Evolutionary conservation across 768 basidiomycete genomes (phyloP).

Genomic region (Phaeotremella skinneri): DNA sequence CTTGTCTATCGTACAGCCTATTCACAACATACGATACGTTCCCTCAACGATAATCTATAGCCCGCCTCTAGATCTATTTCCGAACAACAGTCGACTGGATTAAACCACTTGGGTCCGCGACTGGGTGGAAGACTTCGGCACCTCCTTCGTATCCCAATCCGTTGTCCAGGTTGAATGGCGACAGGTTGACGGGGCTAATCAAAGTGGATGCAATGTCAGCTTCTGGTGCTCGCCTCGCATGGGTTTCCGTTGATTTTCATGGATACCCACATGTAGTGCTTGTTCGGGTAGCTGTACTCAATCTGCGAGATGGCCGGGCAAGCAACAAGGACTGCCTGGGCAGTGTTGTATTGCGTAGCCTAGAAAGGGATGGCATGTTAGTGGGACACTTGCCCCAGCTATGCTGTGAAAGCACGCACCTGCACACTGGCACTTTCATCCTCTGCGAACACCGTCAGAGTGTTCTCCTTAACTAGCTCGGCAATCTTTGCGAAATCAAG

Average conservation of each 20-base stretch:
- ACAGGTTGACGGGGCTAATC: conserved; percentile 48
- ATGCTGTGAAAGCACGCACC: conserved; percentile 55
- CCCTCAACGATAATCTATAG: no score
- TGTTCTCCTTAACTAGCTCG: conserved; percentile 60
- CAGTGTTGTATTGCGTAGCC: conserved; percentile 93
- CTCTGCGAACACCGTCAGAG: conserved; percentile 74
- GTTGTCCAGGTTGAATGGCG: conserved; percentile 53
- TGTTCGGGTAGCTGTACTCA: conserved; percentile 80
- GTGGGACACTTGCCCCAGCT: background rate
- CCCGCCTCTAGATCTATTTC: no score
- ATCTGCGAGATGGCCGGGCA: conserved; percentile 63
- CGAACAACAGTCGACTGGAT: conserved; percentile 52
- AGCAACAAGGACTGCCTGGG: conserved; percentile 65
- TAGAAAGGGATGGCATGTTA: no score
- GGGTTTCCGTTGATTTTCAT: conserved; percentile 33
- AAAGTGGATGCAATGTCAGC: conserved; percentile 8
- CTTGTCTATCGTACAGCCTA: no score
- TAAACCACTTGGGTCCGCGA: conserved; percentile 66
- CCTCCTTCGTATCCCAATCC: conserved; percentile 54
- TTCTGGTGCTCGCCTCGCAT: conserved; percentile 52
- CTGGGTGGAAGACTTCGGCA: conserved; percentile 83
- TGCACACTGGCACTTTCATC: conserved; percentile 92
- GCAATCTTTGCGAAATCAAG: conserved; percentile 55
- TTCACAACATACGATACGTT: no score
- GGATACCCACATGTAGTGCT: conserved; percentile 82